Conservation (phyloP, 352 stramenopile species). For the Salisapilia sapeloensis region DNA sequence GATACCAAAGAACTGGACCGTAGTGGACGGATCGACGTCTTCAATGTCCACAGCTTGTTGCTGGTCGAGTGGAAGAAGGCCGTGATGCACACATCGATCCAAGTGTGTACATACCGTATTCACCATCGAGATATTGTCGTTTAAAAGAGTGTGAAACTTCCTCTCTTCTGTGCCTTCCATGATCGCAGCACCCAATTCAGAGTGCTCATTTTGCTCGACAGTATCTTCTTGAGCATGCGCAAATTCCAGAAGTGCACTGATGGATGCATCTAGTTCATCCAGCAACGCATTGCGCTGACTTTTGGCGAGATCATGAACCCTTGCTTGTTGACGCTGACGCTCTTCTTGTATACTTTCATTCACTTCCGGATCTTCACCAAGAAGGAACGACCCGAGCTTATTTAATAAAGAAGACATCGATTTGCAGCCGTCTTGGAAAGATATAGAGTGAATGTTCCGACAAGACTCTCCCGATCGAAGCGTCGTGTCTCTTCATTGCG, state of each 20-base stretch:
- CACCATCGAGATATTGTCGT: conserved; percentile 46
- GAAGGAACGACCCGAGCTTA: too few species aligned
- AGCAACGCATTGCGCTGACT: conserved; percentile 62
- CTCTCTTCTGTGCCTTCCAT: conserved; percentile 66
- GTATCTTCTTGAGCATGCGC: conserved; percentile 15
- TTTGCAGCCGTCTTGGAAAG: too few species aligned
- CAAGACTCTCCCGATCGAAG: too few species aligned
- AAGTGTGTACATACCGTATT: conserved; percentile 55
- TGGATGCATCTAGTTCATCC: conserved; percentile 55
- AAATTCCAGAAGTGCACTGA: conserved; percentile 36
- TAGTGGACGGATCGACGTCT: conserved; percentile 22
- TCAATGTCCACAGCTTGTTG: too few species aligned
- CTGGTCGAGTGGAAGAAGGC: conserved; percentile 37
- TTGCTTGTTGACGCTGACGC: conserved; percentile 25
- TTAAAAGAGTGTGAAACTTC: conserved; percentile 46
- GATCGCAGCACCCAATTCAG: conserved; percentile 15
- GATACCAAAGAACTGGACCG: conserved; percentile 74
- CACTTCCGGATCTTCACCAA: too few species aligned
- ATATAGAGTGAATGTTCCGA: too few species aligned
- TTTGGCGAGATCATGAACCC: conserved; percentile 50
- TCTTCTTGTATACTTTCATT: too few species aligned
- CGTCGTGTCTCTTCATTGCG: too few species aligned
- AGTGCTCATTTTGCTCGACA: not conserved
- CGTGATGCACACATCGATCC: conserved; percentile 51
- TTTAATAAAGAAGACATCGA: too few species aligned